A percentile compares a stretch with the other conserved stretches of the same genome.
phyloP scores from a whole-genome alignment of 1,284 basidiomycete species.

The Moesziomyces sp. region DNA sequence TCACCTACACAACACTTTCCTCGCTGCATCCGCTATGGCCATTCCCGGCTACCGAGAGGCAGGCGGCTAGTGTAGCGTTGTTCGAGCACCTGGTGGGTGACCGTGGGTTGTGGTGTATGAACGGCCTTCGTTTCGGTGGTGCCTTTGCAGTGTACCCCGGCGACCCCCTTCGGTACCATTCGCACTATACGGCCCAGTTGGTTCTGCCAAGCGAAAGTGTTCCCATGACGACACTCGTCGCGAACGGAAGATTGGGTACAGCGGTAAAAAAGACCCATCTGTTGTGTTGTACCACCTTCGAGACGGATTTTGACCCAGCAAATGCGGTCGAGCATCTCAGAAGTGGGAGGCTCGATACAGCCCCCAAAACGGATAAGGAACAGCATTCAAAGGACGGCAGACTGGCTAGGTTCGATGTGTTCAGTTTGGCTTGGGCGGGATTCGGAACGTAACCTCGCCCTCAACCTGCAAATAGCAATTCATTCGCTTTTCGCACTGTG shows the following conservation, averaged over 20 bases:
- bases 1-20: conserved; percentile 72
- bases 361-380: conserved; percentile 8
- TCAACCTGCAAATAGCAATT: too few species aligned
- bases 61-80: conserved; percentile 80
- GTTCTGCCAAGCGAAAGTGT: conserved; percentile 13
- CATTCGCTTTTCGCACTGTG: too few species aligned
- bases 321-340: neutral
- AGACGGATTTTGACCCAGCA: neutral
- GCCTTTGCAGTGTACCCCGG: conserved; percentile 97
- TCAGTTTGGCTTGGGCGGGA: conserved; percentile 65
- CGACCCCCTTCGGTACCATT: conserved; percentile 94
- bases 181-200: conserved; percentile 82
- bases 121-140: conserved; percentile 91
- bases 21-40: conserved; percentile 78
- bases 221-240: conserved; percentile 76
- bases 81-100: conserved; percentile 80
- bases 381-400: conserved; percentile 4
- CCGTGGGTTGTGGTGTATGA: conserved; percentile 71
- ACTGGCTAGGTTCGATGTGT: conserved; percentile 55
- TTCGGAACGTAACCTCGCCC: conserved; percentile 57
- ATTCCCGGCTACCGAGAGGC: conserved; percentile 76
- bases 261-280: conserved; percentile 97
- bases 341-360: conserved; percentile 12
- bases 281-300: conserved; percentile 73
- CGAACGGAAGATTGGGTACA: conserved; percentile 92